Base-by-base conservation (phyloP, 106 monocot species). In the Allium fistulosum region DNA sequence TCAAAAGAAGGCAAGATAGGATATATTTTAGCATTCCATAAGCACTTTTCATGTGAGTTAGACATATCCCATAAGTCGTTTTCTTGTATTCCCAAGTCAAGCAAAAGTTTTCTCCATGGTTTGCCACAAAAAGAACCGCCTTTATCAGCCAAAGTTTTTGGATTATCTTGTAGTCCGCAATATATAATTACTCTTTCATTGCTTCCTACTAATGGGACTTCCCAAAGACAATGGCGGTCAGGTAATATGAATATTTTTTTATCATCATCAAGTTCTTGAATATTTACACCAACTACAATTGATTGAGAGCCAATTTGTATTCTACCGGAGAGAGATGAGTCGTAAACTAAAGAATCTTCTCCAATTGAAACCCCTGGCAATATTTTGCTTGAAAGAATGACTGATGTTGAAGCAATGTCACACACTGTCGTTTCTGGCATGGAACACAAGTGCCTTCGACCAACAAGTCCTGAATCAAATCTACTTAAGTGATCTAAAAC, bases 131-230 rank as follows among this genome's bases (percentile, higher is more conserved):
- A 97, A 14, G 89, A 89, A 37, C 92, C 97, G 72, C 75, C 64
- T n/a, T 48, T 68, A 59, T 77, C 66, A 61, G 84, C 55, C 8
- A 75, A 62, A 67, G 14, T 71, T 76, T 97, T 97, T 61, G 97
- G 92, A 64, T 97, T 97, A 78, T 97, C 97, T 79, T 97, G 86
- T 26, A 97, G 72, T 11, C 97, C 92, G 76, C 97, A 92, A 71
- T 84, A 97, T 13, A 97, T 68, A 46, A 89, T 52, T 15, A 90
- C 71, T 62, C 73, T 89, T 76, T 57, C 77, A 14, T 45, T 49
- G 51, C 48, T 67, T 26, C 82, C 84, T 50, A 87, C 71, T 59
- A 97, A 76, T 12, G 97, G 97, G 55, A 92, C 89, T 80, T 97
- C 86, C 97, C 97, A 97, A 37, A 97, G 78, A 69, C 92, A 97